Evolutionary conservation across 1,139 yeast species (phyloP), one percentile per base, ranked within the genome.

Genomic region (Taphrina confusa): DNA sequence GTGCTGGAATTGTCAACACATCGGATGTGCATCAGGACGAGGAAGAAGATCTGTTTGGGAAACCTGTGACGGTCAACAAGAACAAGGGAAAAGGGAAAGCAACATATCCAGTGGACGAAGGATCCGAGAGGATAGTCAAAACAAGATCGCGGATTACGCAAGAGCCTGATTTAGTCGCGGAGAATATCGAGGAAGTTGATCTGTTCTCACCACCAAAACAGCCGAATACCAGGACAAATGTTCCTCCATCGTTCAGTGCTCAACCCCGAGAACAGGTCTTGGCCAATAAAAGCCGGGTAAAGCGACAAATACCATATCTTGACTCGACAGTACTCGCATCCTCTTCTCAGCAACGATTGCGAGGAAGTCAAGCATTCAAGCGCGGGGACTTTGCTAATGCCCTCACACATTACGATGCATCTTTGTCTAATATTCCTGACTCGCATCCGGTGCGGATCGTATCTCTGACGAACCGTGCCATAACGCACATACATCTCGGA

Each of bases 301-400:
- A 23, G 8, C 45, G 56, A 23, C 42, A 50, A 12, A 9, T 36
- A 23, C 58, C 58, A 8, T 54, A 54, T 33, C 45, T 56, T 25
- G 54, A 47, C 20, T 28, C 60, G 8, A 45, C 46, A n/a, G 46
- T 16, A 1, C n/a, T 40, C 8, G 56, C 56, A 4, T 31, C 44
- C 1, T 34, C 47, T 9, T 23, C 77, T 3, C 80, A 80, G n/a
- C 76, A 80, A 22, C 82, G 87, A 63, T 74, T 75, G 16, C 77
- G 79, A 33, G 97, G 90, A 3, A 75, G 82, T 2, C 78, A 77
- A 30, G 79, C 83, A 0, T 92, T 83, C 74, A 80, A 80, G 62
- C 79, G 82, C 14, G 98, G 99, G n/a, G 92, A 92, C 70, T 94
- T 86, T 70, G 72, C 82, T 5, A 72, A 76, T 5, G 92, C 98